Evolutionary conservation across 192 early-diverging fungal species (phyloP).

Genomic region (Chytriomyces sp.): DNA sequence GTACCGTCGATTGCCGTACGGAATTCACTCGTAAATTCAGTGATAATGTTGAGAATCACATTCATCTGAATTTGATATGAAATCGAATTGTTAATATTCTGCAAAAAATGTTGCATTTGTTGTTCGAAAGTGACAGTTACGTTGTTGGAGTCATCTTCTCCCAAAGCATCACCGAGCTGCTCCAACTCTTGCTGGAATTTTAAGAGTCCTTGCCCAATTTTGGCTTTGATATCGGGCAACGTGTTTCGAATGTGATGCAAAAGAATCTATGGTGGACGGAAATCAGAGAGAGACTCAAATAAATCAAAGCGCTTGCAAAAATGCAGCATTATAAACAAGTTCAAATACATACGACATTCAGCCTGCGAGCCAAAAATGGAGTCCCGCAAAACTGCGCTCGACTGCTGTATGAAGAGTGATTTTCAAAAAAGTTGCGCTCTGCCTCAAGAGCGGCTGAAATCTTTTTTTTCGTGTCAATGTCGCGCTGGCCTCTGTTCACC

Average conservation of each 20-base stretch:
- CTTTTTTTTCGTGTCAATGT: conserved; percentile 92
- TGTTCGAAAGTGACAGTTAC: conserved; percentile 31
- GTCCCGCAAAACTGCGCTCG: conserved; percentile 99
- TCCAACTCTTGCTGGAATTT: conserved; percentile 88
- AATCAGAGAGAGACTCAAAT: too few relatives aligned
- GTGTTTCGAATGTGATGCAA: conserved; percentile 99
- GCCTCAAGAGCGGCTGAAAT: conserved; percentile 87
- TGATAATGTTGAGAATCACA: conserved; percentile 95
- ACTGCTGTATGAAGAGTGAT: conserved; percentile 88
- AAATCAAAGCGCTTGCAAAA: too few relatives aligned
- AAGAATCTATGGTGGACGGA: conserved; percentile 60
- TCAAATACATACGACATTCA: conserved; percentile 70
- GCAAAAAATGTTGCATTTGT: too few relatives aligned
- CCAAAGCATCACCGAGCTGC: conserved; percentile 89
- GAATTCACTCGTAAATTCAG: conserved; percentile 98
- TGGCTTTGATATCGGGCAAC: conserved; percentile 98
- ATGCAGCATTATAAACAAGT: too few relatives aligned
- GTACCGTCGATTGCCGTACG: conserved; percentile 95
- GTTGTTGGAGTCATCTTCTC: conserved; percentile 76
- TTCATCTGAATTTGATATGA: too few relatives aligned
- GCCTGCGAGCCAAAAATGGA: conserved; percentile 91
- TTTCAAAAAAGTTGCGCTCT: conserved; percentile 94
- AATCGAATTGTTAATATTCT: too few relatives aligned
- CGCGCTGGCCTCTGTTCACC: conserved; percentile 97
- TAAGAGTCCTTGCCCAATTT: conserved; percentile 81